Evolutionary conservation across 768 basidiomycete genomes (phyloP).

Genomic region (Chiua virens): DNA sequence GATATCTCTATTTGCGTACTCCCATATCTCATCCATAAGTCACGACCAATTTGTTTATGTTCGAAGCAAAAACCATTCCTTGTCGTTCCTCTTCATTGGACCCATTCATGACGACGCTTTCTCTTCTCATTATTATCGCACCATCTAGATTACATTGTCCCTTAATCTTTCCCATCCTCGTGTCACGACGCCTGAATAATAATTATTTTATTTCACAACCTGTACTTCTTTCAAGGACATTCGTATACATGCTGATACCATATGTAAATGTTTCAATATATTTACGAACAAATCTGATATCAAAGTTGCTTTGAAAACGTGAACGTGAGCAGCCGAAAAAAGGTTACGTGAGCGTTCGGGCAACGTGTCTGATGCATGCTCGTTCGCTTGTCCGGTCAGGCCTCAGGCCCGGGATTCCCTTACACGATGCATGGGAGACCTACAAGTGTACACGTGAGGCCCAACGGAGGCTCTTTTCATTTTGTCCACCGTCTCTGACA

Average conservation of each 20-base stretch:
- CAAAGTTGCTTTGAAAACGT: not conserved
- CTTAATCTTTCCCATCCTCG: slow-evolving; percentile 1
- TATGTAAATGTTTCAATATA: not conserved
- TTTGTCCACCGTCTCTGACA: no score
- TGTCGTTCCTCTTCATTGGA: slow-evolving; percentile 9
- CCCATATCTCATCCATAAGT: not conserved
- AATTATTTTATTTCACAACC: slow-evolving; percentile 5
- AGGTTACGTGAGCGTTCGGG: no score
- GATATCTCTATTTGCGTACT: slow-evolving; percentile 1
- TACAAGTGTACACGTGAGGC: no score
- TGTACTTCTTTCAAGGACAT: not conserved
- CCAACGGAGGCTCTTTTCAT: no score
- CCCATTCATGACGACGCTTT: slow-evolving; percentile 1
- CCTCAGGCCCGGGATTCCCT: no score
- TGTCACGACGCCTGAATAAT: not conserved
- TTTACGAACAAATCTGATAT: not conserved
- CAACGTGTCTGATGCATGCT: no score
- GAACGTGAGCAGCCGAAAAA: no score
- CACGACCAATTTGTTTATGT: not conserved
- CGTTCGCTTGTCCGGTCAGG: no score
- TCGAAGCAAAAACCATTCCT: not conserved
- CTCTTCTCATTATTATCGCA: not conserved
- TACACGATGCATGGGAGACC: no score
- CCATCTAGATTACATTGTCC: not conserved
- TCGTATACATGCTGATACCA: not conserved